Evolutionary conservation across 768 basidiomycete species (phyloP), one percentile per base, ranked within the genome.

Genomic region (Auriscalpium microsporum): DNA sequence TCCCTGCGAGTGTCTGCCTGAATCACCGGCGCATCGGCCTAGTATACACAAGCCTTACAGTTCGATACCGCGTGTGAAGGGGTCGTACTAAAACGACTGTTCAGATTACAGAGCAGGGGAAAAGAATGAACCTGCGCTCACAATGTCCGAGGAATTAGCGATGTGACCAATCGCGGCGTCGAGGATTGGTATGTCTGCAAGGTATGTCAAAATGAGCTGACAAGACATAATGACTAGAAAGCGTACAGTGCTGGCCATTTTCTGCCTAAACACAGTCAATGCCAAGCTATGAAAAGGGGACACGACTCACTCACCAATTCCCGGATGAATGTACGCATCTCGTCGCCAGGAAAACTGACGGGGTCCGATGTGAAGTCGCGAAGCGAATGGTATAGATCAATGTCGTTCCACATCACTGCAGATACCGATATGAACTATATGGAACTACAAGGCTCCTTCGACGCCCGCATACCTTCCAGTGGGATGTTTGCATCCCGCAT

Each of bases 401-500:
- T 85, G 60, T 87, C 86, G 63, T 84, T 87, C 86, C 86, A 88
- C 76, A 86, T 86, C 45, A 81, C 84, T 84, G 37, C 17, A 44
- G 48, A 53, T n/a, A 19, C 16, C 28, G 11, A 10, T 28, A 23
- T 45, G 44, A 54, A 54, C 53, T 28, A 28, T 23, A 48, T 46
- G 34, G 17, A 11, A 9, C 10, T 19, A 50, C 23, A 28, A 14
- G 38, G 33, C 13, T 16, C 46, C 28, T 28, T 28, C 28, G 13
- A 50, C 36, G 9, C 48, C 45, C 45, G 53, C 56, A 61, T 46
- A 82, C 82, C 80, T 78, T 92, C 88, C 6, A 91, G 74, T n/a
- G 89, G 90, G 56, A 92, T 80, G 51, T 80, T 74, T 0, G 86
- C 86, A 19, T 75, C 79, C 16, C 82, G 75, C 87, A 77, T 88